Evolutionary conservation across 257 asterid species (phyloP), one percentile per base, ranked within the genome.

Genomic region (Thymus quinquecostatus): DNA sequence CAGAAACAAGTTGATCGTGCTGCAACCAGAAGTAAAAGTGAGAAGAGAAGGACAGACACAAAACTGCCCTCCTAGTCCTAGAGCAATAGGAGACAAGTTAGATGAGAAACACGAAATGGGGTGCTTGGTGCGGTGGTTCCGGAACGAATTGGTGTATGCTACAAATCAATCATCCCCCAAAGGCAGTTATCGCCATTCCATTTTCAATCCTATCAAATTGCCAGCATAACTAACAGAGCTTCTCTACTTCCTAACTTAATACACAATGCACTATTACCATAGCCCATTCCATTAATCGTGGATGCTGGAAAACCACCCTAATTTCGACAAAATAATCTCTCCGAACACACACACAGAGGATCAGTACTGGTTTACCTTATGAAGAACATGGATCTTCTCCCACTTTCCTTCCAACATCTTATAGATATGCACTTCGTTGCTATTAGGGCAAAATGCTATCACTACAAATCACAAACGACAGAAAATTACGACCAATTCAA

Each of bases 1-100:
- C 99, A 8, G 98, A 95, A 81, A 95, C 91, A 85, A 95, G 88
- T 85, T 95, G 99, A 81, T 95, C 99, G 80, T 95, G 99, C 99
- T 95, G 95, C 77, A 72, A 75, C 75, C 78, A 79, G 50, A 74
- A 70, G 62, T 1, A 44, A 10, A 44, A 44, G 38, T 63, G 48
- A 70, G 75, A 79, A 70, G 57, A 70, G 71, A 71, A 55, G 10
- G 43, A 62, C 27, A 57, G 32, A 73, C 12, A 13, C 51, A 67
- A 29, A 58, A 54, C 36, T 36, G 38, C 51, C 66, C 14, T 45
- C 43, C 4, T 21, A 21, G 21, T 21, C 21, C 21, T 27, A 27
- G 47, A 49, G 60, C 45, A 66, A 73, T 58, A 44, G 70, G 57
- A 40, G 51, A 59, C 38, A 21, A 58, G 30, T 21, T 30, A 21